These are phyloP conservation scores for Polygonum aviculare DNA, from an alignment of 148 eudicot species.

Conservation along the genomic window DNA sequence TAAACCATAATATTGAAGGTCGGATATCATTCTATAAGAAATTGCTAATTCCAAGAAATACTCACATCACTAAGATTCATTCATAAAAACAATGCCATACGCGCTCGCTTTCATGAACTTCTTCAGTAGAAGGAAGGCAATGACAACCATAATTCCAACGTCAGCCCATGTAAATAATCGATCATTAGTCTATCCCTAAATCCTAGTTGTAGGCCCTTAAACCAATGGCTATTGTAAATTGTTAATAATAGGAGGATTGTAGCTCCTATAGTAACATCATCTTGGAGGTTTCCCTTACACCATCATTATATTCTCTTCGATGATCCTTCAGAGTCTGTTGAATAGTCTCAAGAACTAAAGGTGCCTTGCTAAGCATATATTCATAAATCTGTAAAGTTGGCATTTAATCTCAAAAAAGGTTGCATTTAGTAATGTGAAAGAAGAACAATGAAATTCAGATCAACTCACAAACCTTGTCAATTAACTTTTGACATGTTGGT, in stretches of 20 bases:
- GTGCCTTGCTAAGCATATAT: conserved; percentile 85
- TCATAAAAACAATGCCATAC: conserved; percentile 66
- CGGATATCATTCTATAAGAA: background rate
- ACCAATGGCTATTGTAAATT: conserved; percentile 24
- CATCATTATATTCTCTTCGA: background rate
- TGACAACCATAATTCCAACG: conserved; percentile 76
- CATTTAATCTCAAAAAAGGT: background rate
- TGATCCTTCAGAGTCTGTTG: conserved; percentile 25
- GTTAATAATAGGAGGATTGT: conserved; percentile 22
- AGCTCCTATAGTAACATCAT: conserved; percentile 3
- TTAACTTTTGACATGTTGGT: conserved; percentile 78
- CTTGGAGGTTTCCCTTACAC: background rate
- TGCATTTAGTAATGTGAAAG: background rate
- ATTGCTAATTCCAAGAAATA: conserved; percentile 13
- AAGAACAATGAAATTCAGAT: background rate
- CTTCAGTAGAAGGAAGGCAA: conserved; percentile 55
- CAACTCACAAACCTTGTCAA: conserved; percentile 64
- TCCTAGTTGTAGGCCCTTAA: conserved; percentile 21
- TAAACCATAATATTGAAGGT: background rate
- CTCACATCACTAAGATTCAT: conserved; percentile 52
- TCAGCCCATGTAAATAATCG: conserved; percentile 84
- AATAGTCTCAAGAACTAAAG: conserved; percentile 54
- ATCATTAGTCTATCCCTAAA: conserved; percentile 56
- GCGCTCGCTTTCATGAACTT: conserved; percentile 75
- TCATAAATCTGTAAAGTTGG: conserved; percentile 56